Evolutionary conservation across 2,329 filamentous ascomycete genomes (phyloP), one percentile per base, ranked within the genome.

Genomic region (Diaporthe humulicola): DNA sequence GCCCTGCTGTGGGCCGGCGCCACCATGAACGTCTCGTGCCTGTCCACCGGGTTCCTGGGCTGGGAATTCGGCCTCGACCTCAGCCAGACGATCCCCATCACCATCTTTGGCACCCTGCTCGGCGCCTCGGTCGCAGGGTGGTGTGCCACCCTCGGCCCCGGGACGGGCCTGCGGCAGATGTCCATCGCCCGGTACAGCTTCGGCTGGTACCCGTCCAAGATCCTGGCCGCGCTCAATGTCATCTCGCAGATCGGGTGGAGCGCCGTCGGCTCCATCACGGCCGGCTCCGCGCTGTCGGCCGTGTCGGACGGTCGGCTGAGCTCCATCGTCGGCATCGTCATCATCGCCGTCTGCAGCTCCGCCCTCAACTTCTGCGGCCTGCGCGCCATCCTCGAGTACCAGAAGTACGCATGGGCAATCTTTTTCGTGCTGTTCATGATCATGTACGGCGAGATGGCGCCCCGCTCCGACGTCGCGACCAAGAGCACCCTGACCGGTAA

Each of bases 321-420:
- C 60, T 83, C 87, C 1, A 83, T 85, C 9, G 85, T 88, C n/a
- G 88, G 88, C 25, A 89, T 91, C 67, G 84, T 89, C 71, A 85
- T 91, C 45, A 85, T 88, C 33, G 85, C 85, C 8, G 79, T 90
- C 19, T 79, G 88, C n/a, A 85, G 86, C 7, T 84, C 89, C 54
- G 75, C 88, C 60, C 85, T 90, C 30, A 87, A 87, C 1, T 87
- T 90, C 78, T 84, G 87, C 70, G 89, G 89, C 0, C 85, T 88
- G 77, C 84, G 83, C 74, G 82, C 84, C 22, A 83, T 90, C 40
- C 84, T 89, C 73, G 75, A 84, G 15, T 89, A 88, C 76, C 87
- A 89, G 77, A 83, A 85, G 64, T 88, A 86, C 78, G 86, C 87
- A n/a, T 89, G 88, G 84, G 81, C 88, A 22, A 71, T 84, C 45